Evolutionary conservation across 495 filamentous ascomycete species (phyloP), one percentile per base, ranked within the genome.

Genomic region (Neurospora sp.): DNA sequence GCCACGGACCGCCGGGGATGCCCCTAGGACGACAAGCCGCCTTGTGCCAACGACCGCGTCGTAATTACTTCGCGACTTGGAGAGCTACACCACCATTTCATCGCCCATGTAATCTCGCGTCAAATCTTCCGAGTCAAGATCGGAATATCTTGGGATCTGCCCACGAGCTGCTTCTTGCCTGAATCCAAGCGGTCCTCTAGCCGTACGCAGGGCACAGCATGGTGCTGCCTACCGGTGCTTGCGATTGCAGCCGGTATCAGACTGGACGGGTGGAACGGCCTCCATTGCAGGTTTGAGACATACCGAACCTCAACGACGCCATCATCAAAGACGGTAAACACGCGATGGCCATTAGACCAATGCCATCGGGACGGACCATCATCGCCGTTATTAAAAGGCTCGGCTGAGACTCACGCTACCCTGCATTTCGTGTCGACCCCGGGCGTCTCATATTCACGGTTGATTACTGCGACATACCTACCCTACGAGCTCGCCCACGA

Each of bases 251-350:
- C 72, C 35, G 22, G 45, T 71, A 31, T 71, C 59, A 74, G 53
- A 47, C 27, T 44, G 70, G 70, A 12, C 38, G 20, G 61, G 71
- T 73, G 71, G 74, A 61, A 45, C 45, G 71, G 41, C 42, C 68
- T 69, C 41, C 72, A 75, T 72, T 72, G 74, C 72, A 75, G 42
- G 72, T 72, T 70, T 74, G 61, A 75, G 74, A 75, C 74, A 71
- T 45, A 42, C 69, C 42, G 38, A 39, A 71, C 18, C 68, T 22
- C 42, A 20, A 41, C 65, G 44, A 68, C 53, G 39, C 39, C 68
- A 53, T 59, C 69, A 69, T 20, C 69, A 31, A 70, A 44, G 40
- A 71, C 69, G 37, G 68, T 41, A 73, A 71, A 71, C 68, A 35
- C 22, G 14, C 53, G 14, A 61, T 61, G 53, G 6, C 12, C 27